Conservation (phyloP, 495 filamentous ascomycete genomes). For the Astrothelium macrocarpum region DNA sequence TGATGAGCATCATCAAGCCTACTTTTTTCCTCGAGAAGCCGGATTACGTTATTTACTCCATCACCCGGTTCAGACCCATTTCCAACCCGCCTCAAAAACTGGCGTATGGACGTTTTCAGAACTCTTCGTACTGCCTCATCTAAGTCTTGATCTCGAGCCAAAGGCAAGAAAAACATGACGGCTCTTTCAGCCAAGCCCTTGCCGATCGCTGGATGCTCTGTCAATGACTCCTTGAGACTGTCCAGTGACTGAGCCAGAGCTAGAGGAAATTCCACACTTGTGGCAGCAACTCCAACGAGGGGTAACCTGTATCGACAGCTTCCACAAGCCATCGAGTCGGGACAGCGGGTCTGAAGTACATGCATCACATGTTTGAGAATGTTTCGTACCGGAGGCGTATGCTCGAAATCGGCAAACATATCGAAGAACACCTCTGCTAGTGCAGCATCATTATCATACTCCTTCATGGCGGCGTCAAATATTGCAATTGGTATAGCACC, state of each 20-base stretch:
- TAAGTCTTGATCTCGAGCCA: conserved; percentile 5
- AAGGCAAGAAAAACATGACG: conserved; percentile 15
- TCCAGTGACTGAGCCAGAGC: conserved; percentile 56
- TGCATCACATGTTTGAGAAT: conserved; percentile 69
- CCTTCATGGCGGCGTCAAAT: conserved; percentile 77
- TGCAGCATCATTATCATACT: conserved; percentile 52
- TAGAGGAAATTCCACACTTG: conserved; percentile 61
- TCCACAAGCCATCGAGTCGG: conserved; percentile 48
- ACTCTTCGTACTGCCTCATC: not conserved
- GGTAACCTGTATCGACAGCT: conserved; percentile 64
- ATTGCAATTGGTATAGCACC: conserved; percentile 89
- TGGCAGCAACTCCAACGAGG: conserved; percentile 52
- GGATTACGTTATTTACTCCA: not conserved
- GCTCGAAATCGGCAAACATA: conserved; percentile 58
- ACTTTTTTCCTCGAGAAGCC: not conserved
- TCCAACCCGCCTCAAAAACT: not conserved
- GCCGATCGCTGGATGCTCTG: conserved; percentile 10
- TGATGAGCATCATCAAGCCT: not conserved
- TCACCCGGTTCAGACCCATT: not conserved
- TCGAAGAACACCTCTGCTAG: conserved; percentile 71
- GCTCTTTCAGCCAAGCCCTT: conserved; percentile 14
- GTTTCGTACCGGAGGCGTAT: conserved; percentile 51
- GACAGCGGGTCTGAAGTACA: conserved; percentile 45
- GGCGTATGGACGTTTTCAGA: not conserved
- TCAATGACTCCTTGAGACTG: conserved; percentile 38